Evolutionary conservation across 352 stramenopile genomes (phyloP).

Genomic region (Phytophthora melonis): DNA sequence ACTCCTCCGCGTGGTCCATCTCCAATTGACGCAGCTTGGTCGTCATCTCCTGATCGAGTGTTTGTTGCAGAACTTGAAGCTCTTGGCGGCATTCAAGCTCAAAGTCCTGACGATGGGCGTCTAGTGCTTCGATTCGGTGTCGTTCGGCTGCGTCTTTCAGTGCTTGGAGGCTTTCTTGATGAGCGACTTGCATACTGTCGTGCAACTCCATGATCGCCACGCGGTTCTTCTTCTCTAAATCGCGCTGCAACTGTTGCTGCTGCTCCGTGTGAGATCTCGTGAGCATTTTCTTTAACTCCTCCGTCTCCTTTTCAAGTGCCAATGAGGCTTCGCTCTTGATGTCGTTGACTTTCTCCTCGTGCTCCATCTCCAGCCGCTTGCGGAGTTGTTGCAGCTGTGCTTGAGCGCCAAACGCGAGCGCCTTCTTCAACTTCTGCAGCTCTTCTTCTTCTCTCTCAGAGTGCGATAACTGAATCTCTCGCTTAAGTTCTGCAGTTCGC

Average conservation of each 20-base stretch:
- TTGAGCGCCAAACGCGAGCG: constrained; percentile 65
- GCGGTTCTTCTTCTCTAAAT: constrained; percentile 59
- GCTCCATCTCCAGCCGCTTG: constrained; percentile 46
- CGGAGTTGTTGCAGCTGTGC: constrained; percentile 69
- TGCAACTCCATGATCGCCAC: constrained; percentile 63
- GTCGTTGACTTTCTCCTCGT: constrained; percentile 47
- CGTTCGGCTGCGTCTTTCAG: constrained; percentile 39
- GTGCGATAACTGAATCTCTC: constrained; percentile 50
- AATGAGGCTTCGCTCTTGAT: constrained; percentile 38
- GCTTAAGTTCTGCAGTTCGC: constrained; percentile 51
- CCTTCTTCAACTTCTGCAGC: constrained; percentile 68
- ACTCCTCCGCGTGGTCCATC: constrained; percentile 49
- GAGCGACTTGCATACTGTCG: constrained; percentile 46
- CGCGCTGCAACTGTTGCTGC: constrained; percentile 43
- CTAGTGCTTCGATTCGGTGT: constrained; percentile 29
- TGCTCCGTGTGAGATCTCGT: constrained; percentile 46
- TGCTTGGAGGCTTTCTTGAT: constrained; percentile 38
- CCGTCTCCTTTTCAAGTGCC: constrained; percentile 45
- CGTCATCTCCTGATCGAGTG: constrained; percentile 54
- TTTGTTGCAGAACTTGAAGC: constrained; percentile 46
- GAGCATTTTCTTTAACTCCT: constrained; percentile 57
- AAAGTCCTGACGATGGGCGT: constrained; percentile 34
- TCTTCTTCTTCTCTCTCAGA: constrained; percentile 50
- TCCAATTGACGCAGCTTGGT: constrained; percentile 51
- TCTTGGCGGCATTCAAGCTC: constrained; percentile 45